Evolutionary conservation across 2,329 filamentous ascomycete species (phyloP), one percentile per base, ranked within the genome.

Genomic region (Penicillium sp.): DNA sequence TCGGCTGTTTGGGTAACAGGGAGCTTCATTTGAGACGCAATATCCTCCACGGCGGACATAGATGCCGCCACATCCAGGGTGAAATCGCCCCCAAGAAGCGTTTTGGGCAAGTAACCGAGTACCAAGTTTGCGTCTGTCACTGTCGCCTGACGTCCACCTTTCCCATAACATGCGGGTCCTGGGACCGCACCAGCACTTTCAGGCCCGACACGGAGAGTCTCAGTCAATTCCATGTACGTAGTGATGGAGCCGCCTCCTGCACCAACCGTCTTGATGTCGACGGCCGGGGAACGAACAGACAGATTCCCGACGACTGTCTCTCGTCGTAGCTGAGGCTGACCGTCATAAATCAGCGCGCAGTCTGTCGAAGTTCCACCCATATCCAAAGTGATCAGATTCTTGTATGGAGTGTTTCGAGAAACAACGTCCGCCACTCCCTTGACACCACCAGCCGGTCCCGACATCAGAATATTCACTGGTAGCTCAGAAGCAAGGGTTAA

Each of bases 351-450:
- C 4, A 79, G 59, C 1, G 77, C 76, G 53, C 75, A 77, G 49
- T 80, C 77, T 0, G 77, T 79, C 5, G 74, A 77, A 0, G 77
- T 79, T 1, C 77, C 77, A n/a, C 77, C 77, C 75, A 80, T 79
- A 47, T 80, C 77, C 12, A 80, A 67, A 0, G 76, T 79, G 47
- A 79, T 78, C 24, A 79, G 63, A 39, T 78, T 78, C 56, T 76
- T 78, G 62, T 74, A 79, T 0, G 72, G 70, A 0, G 76, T 79
- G 47, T 74, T 72, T 39, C 70, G 73, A 8, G 76, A 69, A 1
- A 79, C 71, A 9, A 76, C 67, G 56, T 79, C 76, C 9, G 75
- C 75, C 7, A 79, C 76, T 15, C 76, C 76, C 43, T 75, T 74
- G 9, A 76, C 77, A n/a, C 77, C 77, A 36, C 77, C 77, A n/a